Base-by-base conservation (phyloP, 1,139 yeast genomes). In the Debaryomyces nepalensis region DNA sequence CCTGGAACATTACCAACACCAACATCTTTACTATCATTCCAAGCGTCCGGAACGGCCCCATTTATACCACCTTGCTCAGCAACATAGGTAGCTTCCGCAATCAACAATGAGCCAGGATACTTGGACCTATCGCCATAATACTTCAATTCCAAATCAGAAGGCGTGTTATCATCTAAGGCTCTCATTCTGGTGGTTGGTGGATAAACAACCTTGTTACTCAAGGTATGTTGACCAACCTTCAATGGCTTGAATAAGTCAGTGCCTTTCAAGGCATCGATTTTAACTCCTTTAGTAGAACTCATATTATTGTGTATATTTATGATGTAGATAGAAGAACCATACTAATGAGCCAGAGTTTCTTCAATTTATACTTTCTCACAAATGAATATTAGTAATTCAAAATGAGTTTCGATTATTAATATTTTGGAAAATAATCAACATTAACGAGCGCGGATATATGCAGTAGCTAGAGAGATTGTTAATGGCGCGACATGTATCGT, bases 101-200 rank as follows among this genome's bases (percentile, higher is more conserved):
- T 73, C 31, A 78, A 56, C 14, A 82, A 79, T 2, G 84, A 68
- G 4, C 88, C 88, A 18, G 81, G 77, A 43, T 63, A 56, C 40
- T 62, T 53, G 4, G 85, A 69, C 47, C 89, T 68, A 50, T 77
- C 76, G 3, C 54, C 64, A 53, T 84, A 84, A 58, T 82, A 79
- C 43, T 72, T 64, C 8, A 61, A 58, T 49, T 70, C 67, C 22
- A 75, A 58, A 40, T 79, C 77, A 2, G 74, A 68, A 10, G 84
- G 80, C 21, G 69, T 64, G 43, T 63, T 64, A 33, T 69, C 68
- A 5, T 39, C 49, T 2, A 61, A 51, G 16, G 78, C 73, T 57
- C 84, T 70, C 52, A 59, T 61, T 62, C 84, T 68, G 9, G 86
- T 79, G 43, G 79, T 66, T 15, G 87, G 87, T 6, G 84, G 74